A percentile compares a stretch with the other conserved stretches of the same genome.
Evolutionary conservation across 345 rosid genomes (phyloP).

Genomic region (Aegle marmelos): DNA sequence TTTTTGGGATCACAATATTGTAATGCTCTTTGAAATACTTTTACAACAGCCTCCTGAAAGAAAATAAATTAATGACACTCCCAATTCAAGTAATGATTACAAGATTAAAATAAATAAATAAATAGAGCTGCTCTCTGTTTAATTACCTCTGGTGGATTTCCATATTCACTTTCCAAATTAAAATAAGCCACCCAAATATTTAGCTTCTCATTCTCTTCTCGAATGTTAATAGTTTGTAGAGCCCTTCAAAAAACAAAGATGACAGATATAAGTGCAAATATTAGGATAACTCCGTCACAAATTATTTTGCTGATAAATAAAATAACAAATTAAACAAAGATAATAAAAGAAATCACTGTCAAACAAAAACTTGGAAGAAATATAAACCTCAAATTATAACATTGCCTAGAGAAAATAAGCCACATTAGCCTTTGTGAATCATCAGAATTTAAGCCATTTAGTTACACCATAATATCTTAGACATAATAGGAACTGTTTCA

Average conservation of each 20-base stretch:
- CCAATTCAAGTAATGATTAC: background rate
- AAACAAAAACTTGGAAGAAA: background rate
- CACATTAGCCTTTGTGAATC: background rate
- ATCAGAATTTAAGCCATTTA: constrained; percentile 1
- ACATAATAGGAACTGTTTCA: background rate
- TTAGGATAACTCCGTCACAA: background rate
- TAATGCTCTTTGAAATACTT: constrained; percentile 80
- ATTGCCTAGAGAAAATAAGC: background rate
- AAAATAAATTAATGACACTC: constrained; percentile 6
- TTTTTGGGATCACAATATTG: constrained; percentile 84
- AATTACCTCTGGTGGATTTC: constrained; percentile 88
- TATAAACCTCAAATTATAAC: background rate
- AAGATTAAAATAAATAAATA: background rate
- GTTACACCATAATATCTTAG: background rate
- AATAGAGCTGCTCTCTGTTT: background rate
- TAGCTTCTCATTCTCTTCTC: constrained; percentile 93
- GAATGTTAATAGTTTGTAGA: constrained; percentile 72
- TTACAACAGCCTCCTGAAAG: constrained; percentile 77
- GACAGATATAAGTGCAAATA: background rate
- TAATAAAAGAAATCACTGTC: background rate
- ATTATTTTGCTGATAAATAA: background rate
- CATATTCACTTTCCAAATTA: constrained; percentile 90
- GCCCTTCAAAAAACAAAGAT: constrained; percentile 55
- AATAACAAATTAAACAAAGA: background rate
- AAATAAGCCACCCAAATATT: constrained; percentile 96